Percentiles rank a stretch among this genome's conserved stretches.
Conservation (phyloP, 441 rosid genomes). For the Corymbia calophylla region DNA sequence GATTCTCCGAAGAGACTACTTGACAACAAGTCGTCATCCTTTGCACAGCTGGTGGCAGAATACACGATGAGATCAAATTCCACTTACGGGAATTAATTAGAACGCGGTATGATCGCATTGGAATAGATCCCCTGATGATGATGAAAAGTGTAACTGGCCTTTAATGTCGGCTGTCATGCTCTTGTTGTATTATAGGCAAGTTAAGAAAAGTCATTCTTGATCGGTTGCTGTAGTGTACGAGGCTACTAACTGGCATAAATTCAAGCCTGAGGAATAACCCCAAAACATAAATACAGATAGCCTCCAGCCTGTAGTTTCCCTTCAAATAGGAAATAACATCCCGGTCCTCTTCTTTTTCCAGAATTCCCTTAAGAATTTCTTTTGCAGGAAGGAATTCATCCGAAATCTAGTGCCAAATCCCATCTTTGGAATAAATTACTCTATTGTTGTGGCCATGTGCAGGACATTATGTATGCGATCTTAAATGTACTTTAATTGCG, state of each 20-base stretch:
- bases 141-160: neutral
- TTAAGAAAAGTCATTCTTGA: neutral
- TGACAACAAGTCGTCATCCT: conserved; percentile 63
- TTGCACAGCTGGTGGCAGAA: conserved; percentile 75
- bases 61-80: conserved; percentile 54
- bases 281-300: too few species aligned
- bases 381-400: too few species aligned
- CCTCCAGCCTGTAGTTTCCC: too few species aligned
- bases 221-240: neutral
- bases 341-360: too few species aligned
- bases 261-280: neutral
- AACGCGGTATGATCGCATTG: neutral
- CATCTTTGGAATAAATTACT: neutral
- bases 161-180: neutral
- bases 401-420: neutral
- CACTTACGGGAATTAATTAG: conserved; percentile 12
- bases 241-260: neutral
- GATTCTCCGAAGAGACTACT: conserved; percentile 53
- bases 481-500: neutral
- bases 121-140: neutral
- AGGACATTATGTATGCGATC: neutral
- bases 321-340: too few species aligned
- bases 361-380: too few species aligned
- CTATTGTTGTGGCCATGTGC: neutral
- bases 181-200: neutral